Base-by-base conservation (phyloP, 192 early-diverging fungal genomes). In the Rhizoclosmatium globosum region DNA sequence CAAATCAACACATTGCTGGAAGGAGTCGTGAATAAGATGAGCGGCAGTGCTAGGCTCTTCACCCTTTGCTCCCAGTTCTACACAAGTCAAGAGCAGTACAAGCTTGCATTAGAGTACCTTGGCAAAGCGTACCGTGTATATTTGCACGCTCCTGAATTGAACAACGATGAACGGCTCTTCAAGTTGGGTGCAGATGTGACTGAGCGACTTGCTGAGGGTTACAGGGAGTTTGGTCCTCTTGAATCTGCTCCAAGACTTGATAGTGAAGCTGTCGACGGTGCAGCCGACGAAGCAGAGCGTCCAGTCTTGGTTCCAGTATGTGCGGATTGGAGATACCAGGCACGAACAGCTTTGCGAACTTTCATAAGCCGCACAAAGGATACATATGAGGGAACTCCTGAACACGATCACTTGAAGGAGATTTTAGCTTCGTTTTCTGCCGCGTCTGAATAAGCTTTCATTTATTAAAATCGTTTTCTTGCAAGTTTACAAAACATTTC, bases 321-420 rank as follows among this genome's bases (percentile, higher is more conserved):
- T 74, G 88, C 90, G 39, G 96, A 98, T 81, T 98, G 96, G 96
- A 85, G 83, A 67, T 96, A 96, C 76, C 95, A 98, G 79, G 87
- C 94, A 9, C 92, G 91, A 77, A 92, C 90, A 85, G 84, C 94
- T 47, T 80, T 98, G 76, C 94, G 93, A 66, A 91, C 94, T 38
- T 84, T 98, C 70, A 91, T 97, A 74, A 93, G 94, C 46, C 91
- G 93, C 64, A 92, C 93, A 17, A 94, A 94, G 84, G 89, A 53
- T 44, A 21, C 38, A 21, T 72, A 72, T 38, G 70, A 72, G 53
- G 70, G 53, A 23, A 72, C 38, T 3, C 53, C 48, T 2, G 70
- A 59, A 58, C 57, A 59, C 43, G 70, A 72, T 57, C 7, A 23
- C 17, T 46, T 68, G 67, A 68, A 68, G 23, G 67, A 68, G 45